Percentiles rank a stretch among this genome's conserved stretches.
Evolutionary conservation across 108 stramenopile genomes (phyloP).

Genomic region (Skeletonema menzelii): DNA sequence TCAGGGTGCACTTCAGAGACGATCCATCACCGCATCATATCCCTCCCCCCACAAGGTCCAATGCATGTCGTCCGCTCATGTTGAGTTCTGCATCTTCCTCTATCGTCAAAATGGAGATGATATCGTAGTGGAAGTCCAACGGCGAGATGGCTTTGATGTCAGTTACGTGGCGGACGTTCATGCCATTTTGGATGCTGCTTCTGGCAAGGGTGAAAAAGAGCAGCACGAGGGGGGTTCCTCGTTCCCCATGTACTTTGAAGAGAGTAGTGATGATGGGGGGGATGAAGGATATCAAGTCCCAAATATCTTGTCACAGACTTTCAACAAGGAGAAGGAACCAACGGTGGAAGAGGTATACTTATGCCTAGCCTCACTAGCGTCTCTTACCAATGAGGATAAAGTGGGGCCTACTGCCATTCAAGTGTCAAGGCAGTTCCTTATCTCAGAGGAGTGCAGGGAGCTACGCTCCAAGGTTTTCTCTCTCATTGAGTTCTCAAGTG

Average conservation of each 20-base stretch:
- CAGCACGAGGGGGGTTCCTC: neutral
- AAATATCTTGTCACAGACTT: neutral
- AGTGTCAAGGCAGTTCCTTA: slow-evolving; percentile 11
- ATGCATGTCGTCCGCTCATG: slow-evolving; percentile 54
- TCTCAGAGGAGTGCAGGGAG: neutral
- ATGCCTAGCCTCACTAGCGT: slow-evolving; percentile 7
- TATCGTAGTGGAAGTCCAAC: slow-evolving; percentile 78
- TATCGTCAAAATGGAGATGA: slow-evolving; percentile 61
- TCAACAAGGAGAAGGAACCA: slow-evolving; percentile 6
- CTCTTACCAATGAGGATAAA: slow-evolving; percentile 11
- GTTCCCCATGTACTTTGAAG: slow-evolving; percentile 10
- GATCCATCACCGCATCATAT: slow-evolving; percentile 65
- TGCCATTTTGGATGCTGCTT: slow-evolving; percentile 70
- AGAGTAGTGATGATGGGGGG: neutral
- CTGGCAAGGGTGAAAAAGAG: slow-evolving; percentile 29
- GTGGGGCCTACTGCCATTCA: slow-evolving; percentile 12
- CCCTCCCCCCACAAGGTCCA: slow-evolving; percentile 58
- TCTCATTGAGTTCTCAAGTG: neutral
- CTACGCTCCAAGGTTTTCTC: slow-evolving; percentile 14
- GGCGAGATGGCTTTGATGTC: slow-evolving; percentile 54
- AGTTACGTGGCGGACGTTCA: slow-evolving; percentile 51
- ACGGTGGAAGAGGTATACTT: slow-evolving; percentile 2
- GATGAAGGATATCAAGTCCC: neutral
- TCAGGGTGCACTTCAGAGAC: slow-evolving; percentile 52
- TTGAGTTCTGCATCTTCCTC: slow-evolving; percentile 71